Evolutionary conservation across 31 red algal species (phyloP), one percentile per base, ranked within the genome.

Genomic region (Porphyra umbilicalis): DNA sequence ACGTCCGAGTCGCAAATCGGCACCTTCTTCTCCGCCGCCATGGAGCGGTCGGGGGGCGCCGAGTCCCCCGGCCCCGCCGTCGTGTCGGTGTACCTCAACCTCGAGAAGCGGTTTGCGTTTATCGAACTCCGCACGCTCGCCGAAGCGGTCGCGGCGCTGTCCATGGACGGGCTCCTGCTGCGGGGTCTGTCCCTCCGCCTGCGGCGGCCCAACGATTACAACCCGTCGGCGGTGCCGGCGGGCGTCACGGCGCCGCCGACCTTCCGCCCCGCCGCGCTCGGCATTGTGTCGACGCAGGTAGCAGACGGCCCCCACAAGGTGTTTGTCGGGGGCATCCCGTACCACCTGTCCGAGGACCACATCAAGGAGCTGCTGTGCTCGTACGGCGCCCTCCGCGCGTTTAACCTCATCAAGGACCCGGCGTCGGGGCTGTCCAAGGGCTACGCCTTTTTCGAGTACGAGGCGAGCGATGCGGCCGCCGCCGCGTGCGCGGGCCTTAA

Each of bases 361-460:
- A 90, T 97, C 35, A 94, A 94, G 79, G 83, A 88, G n/a, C 79
- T 97, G 68, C 74, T 97, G 71, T 46, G 75, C 9, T 83, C 82
- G 33, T 97, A 86, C 84, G 95, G 95, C 10, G 79, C 88, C 2
- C 85, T 97, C 39, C 84, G 84, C 16, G 91, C 95, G 10, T 97
- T 97, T 74, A 94, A 97, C 78, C 86, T 97, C 20, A 92, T 97
- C 76, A 97, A 97, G 68, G 95, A 97, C 74, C 81, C 95, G 14
- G 85, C 46, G 81, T 92, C 91, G 32, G 94, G 94, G n/a, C 81
- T 90, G 83, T 91, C 88, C 85, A 97, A 97, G 78, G 95, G 95
- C 29, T 97, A 89, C 83, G 91, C 91, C 10, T 97, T 97, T 75
- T 91, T 97, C 39, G 92, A 97, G 82, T 97, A 92, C 77, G 87